These are phyloP conservation scores for Cicer judaicum DNA, from an alignment of 306 rosid genomes.

Conservation along the genomic window DNA sequence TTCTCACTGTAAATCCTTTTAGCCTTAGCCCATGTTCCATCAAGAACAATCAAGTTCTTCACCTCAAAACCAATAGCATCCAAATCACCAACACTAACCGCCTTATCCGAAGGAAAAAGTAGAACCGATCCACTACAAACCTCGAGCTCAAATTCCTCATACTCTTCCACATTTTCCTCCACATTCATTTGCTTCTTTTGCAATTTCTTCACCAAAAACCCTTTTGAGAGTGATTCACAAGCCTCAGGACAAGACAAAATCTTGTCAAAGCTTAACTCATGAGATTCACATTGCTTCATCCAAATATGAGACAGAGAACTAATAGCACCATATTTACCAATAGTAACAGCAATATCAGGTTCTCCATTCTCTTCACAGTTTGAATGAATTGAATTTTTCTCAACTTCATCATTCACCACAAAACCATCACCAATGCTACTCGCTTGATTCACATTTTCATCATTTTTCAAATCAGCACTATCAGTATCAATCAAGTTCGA, in stretches of 20 bases:
- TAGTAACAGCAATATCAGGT: conserved; percentile 51
- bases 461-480: conserved; percentile 33
- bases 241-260: conserved; percentile 58
- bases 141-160: conserved; percentile 68
- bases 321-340: conserved; percentile 69
- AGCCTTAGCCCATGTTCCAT: conserved; percentile 97
- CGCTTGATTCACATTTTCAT: neutral
- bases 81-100: conserved; percentile 51
- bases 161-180: conserved; percentile 53
- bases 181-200: conserved; percentile 47
- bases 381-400: conserved; percentile 28
- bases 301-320: conserved; percentile 62
- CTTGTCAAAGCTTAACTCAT: conserved; percentile 44
- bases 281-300: conserved; percentile 45
- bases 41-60: conserved; percentile 74
- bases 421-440: neutral
- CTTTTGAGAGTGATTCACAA: conserved; percentile 63
- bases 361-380: conserved; percentile 22
- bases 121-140: conserved; percentile 72
- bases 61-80: conserved; percentile 55
- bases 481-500: conserved; percentile 33
- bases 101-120: conserved; percentile 74
- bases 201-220: conserved; percentile 69
- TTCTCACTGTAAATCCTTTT: conserved; percentile 79
- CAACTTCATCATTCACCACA: conserved; percentile 33